A percentile compares a stretch with the other conserved stretches of the same genome.
Evolutionary conservation across 2,329 filamentous ascomycete genomes (phyloP).

Genomic region (Penicillium sp.): DNA sequence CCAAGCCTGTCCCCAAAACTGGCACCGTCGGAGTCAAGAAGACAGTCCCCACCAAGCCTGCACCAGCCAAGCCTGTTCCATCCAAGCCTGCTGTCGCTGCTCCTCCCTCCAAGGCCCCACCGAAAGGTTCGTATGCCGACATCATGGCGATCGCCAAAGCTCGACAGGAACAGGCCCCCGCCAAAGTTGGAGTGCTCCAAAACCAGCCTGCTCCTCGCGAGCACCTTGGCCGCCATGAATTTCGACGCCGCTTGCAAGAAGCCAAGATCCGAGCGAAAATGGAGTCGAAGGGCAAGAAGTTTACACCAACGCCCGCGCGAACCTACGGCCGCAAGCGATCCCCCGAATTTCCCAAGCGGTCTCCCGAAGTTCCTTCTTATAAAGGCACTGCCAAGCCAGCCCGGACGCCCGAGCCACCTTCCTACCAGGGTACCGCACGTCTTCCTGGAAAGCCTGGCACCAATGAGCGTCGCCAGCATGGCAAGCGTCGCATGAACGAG

Average conservation of each 20-base stretch:
- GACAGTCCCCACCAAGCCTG: slow-evolving; percentile 13
- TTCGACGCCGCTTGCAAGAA: slow-evolving; percentile 46
- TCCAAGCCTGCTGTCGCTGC: neutral
- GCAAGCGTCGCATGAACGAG: slow-evolving; percentile 38
- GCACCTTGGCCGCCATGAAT: slow-evolving; percentile 56
- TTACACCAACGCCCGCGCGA: slow-evolving; percentile 13
- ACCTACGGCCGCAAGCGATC: slow-evolving; percentile 26
- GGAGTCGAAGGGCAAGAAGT: slow-evolving; percentile 31
- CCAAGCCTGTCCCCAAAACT: slow-evolving; percentile 14
- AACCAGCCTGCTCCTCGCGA: slow-evolving; percentile 53
- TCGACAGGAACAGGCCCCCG: slow-evolving; percentile 48
- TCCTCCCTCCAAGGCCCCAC: slow-evolving; percentile 46
- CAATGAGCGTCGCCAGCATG: slow-evolving; percentile 29
- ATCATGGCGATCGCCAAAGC: slow-evolving; percentile 61
- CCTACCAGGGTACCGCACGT: slow-evolving; percentile 47
- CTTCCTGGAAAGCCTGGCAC: slow-evolving; percentile 29
- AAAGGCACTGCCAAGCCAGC: slow-evolving; percentile 40
- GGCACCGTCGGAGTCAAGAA: slow-evolving; percentile 17
- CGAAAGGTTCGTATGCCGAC: slow-evolving; percentile 60
- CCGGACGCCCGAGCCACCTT: slow-evolving; percentile 22
- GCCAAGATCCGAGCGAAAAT: slow-evolving; percentile 44
- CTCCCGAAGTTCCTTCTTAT: slow-evolving; percentile 35
- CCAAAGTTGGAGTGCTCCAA: slow-evolving; percentile 54
- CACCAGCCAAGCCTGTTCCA: neutral
- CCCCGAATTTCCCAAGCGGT: slow-evolving; percentile 30